Evolutionary conservation across 140 eudicot genomes (phyloP).

Genomic region (Stevia rebaudiana): DNA sequence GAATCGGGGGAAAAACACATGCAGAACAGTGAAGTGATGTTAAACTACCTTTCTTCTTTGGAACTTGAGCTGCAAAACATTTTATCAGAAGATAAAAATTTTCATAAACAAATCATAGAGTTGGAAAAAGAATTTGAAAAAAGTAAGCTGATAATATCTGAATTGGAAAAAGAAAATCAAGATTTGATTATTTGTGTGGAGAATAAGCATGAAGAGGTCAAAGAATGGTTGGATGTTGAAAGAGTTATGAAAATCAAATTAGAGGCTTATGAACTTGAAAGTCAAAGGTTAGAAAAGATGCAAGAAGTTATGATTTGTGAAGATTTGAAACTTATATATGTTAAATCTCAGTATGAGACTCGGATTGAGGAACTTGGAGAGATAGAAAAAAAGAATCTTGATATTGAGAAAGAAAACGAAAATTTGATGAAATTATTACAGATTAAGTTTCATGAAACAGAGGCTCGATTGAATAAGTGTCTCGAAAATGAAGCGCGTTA

Average conservation of each 20-base stretch:
- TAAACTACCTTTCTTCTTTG: slow-evolving; percentile 47
- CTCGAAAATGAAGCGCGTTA: slow-evolving; percentile 33
- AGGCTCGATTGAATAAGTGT: slow-evolving; percentile 20
- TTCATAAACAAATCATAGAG: slow-evolving; percentile 39
- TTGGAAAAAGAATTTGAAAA: slow-evolving; percentile 48
- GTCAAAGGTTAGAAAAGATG: slow-evolving; percentile 49
- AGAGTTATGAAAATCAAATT: slow-evolving; percentile 30
- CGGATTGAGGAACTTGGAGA: slow-evolving; percentile 36
- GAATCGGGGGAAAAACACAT: slow-evolving; percentile 48
- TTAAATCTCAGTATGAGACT: slow-evolving; percentile 39
- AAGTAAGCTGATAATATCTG: slow-evolving; percentile 37
- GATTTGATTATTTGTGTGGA: slow-evolving; percentile 33
- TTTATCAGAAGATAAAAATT: slow-evolving; percentile 41
- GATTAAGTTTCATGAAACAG: slow-evolving; percentile 32
- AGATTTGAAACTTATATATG: slow-evolving; percentile 43
- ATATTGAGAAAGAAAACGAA: slow-evolving; percentile 38
- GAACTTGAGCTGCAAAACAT: slow-evolving; percentile 63
- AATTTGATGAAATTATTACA: slow-evolving; percentile 36
- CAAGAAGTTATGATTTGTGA: slow-evolving; percentile 33
- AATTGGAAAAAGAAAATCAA: slow-evolving; percentile 49
- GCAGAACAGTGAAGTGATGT: slow-evolving; percentile 41
- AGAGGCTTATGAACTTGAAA: slow-evolving; percentile 43
- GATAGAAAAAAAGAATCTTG: slow-evolving; percentile 39
- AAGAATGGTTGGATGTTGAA: slow-evolving; percentile 43
- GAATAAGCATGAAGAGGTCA: slow-evolving; percentile 36